These are phyloP conservation scores for Edaphochlamys debaryana DNA, from an alignment of 139 green algal genomes.

Conservation along the genomic window DNA sequence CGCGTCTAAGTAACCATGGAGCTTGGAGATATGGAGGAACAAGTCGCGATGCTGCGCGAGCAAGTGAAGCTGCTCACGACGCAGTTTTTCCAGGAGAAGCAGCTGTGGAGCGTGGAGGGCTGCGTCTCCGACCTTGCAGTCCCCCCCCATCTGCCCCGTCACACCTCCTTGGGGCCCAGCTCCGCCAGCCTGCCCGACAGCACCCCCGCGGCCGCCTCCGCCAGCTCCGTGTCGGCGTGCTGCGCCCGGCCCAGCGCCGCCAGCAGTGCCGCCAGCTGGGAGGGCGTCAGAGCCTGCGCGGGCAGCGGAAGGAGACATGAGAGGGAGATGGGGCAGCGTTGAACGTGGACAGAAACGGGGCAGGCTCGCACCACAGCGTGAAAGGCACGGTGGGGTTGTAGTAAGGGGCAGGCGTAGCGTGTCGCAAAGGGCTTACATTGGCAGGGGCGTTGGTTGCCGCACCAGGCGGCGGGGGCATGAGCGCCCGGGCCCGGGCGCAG, in stretches of 20 bases:
- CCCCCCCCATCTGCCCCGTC: not conserved
- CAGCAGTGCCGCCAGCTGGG: slow-evolving; percentile 18
- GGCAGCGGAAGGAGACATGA: too few relatives aligned
- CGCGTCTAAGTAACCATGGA: too few relatives aligned
- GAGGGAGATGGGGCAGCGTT: too few relatives aligned
- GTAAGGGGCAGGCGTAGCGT: too few relatives aligned
- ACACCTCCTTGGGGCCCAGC: not conserved
- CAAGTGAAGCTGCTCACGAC: not conserved
- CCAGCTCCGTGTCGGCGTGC: slow-evolving; percentile 30
- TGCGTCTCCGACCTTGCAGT: too few relatives aligned
- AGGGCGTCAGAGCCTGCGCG: not conserved
- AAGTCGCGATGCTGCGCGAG: not conserved
- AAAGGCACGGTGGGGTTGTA: too few relatives aligned
- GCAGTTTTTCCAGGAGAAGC: not conserved
- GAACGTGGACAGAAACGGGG: too few relatives aligned
- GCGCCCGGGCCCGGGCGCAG: not conserved
- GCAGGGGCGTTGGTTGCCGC: too few relatives aligned
- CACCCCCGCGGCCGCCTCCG: not conserved
- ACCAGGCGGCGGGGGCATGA: slow-evolving; percentile 11
- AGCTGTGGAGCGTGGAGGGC: not conserved
- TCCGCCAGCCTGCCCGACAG: not conserved
- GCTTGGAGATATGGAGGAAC: too few relatives aligned
- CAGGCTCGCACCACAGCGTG: too few relatives aligned
- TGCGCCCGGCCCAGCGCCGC: slow-evolving; percentile 1
- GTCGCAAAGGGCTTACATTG: too few relatives aligned